Base-by-base conservation (phyloP, 1,139 yeast species). In the Candida frijolesensis region DNA sequence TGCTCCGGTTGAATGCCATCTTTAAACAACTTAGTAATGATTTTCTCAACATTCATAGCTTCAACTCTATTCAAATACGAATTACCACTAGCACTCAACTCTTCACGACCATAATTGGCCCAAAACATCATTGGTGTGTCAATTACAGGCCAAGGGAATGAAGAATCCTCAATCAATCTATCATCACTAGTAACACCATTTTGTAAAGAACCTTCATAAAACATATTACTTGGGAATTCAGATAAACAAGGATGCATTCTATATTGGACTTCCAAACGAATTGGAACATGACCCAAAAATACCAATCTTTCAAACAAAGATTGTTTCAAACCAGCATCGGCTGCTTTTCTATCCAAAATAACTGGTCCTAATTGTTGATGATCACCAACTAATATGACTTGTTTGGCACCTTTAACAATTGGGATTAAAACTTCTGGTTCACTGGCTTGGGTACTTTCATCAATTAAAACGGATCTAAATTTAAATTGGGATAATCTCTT, bases 291-390 rank as follows among this genome's bases (percentile, higher is more conserved):
- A 1, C 96, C 96, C 53, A 90, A 78, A n/a, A 85, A 77, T 44
- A 91, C 86, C 56, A 92, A 72, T 59, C 97, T 79, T 68, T 92
- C 97, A 67, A 91, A 92, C 48, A 91, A 71, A 0, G 96, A 89
- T 63, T 89, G 96, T 53, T 81, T 80, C 53, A 92, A 77, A 19
- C 97, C 97, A 0, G 96, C 96, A 56, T 86, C 85, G 22, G 86
- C 91, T 1, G 96, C 97, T 58, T 79, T 80, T 60, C 83, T 82
- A 61, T 89, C 91, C 54, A 89, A 70, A 47, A 91, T 87, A 22
- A 90, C 96, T 0, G 97, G 97, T 2, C 97, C 97, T 58, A 91
- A 74, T 71, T 92, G 98, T 70, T 89, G 95, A 67, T 92, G 97
- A 65, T 92, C 98, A 60, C 98, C 98, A 46, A 92, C 97, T 29